Conservation (phyloP, 768 basidiomycete genomes). For the Pholiota molesta region DNA sequence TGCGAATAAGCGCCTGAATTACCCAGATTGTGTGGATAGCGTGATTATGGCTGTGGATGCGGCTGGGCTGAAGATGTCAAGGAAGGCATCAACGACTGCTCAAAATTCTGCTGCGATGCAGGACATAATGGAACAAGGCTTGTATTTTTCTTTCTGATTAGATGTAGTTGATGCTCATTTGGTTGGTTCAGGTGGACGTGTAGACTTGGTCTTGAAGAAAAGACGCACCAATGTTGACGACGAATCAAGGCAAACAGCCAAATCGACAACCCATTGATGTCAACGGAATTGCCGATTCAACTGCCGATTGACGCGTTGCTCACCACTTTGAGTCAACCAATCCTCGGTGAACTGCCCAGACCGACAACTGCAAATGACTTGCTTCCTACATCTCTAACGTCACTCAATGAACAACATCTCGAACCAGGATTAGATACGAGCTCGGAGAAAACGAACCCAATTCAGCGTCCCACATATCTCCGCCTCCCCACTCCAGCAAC, state of each 20-base stretch:
- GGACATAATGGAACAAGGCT: constrained; percentile 59
- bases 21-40: constrained; percentile 16
- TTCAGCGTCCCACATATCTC: constrained; percentile 41
- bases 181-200: constrained; percentile 54
- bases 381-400: background rate
- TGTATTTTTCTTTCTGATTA: constrained; percentile 11
- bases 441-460: constrained; percentile 12
- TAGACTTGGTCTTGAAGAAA: constrained; percentile 55
- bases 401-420: background rate
- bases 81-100: constrained; percentile 26
- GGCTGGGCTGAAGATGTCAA: constrained; percentile 24
- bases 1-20: constrained; percentile 16
- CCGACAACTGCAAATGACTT: no score
- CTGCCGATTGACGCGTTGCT: constrained; percentile 4
- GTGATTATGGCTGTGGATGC: constrained; percentile 31
- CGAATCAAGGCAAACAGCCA: background rate
- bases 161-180: background rate
- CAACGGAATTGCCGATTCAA: constrained; percentile 8
- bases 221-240: constrained; percentile 20
- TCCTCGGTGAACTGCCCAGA: background rate
- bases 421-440: constrained; percentile 6
- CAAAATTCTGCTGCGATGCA: constrained; percentile 54
- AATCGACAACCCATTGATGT: constrained; percentile 18
- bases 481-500: constrained; percentile 36
- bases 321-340: background rate